These are phyloP conservation scores for Fragaria nilgerrensis DNA, from an alignment of 306 rosid species.

Conservation along the genomic window DNA sequence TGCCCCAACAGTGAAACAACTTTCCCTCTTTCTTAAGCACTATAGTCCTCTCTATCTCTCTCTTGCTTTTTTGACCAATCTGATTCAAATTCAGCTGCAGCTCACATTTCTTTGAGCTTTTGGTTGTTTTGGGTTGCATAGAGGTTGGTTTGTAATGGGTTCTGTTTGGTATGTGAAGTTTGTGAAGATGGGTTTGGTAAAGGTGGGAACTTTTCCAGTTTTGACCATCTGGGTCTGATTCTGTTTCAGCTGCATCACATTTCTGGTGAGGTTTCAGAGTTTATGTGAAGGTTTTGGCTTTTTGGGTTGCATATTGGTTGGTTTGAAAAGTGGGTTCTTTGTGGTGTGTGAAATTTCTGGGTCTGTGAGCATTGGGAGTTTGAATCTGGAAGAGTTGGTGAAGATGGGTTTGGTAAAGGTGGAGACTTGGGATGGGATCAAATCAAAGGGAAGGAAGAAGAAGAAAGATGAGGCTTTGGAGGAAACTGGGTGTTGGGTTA, in stretches of 20 bases:
- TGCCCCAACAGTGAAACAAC: conserved; percentile 37
- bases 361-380: conserved; percentile 16
- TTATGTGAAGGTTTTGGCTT: not conserved
- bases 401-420: conserved; percentile 73
- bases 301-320: not conserved
- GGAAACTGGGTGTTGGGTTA: conserved; percentile 62
- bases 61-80: conserved; percentile 15
- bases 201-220: conserved; percentile 46
- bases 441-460: conserved; percentile 50
- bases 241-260: conserved; percentile 13
- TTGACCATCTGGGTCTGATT: conserved; percentile 31
- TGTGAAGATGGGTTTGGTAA: conserved; percentile 65
- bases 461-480: conserved; percentile 43
- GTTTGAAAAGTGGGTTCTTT: conserved; percentile 23
- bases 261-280: conserved; percentile 7
- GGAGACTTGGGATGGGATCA: conserved; percentile 62
- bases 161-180: conserved; percentile 18
- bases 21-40: conserved; percentile 45
- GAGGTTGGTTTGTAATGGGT: conserved; percentile 20
- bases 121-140: not conserved
- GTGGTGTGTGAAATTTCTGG: conserved; percentile 21
- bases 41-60: conserved; percentile 14
- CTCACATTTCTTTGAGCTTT: conserved; percentile 11
- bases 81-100: conserved; percentile 24
- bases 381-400: conserved; percentile 21